Conservation (phyloP, 2,329 filamentous ascomycete species). For the Thelonectria rubi region DNA sequence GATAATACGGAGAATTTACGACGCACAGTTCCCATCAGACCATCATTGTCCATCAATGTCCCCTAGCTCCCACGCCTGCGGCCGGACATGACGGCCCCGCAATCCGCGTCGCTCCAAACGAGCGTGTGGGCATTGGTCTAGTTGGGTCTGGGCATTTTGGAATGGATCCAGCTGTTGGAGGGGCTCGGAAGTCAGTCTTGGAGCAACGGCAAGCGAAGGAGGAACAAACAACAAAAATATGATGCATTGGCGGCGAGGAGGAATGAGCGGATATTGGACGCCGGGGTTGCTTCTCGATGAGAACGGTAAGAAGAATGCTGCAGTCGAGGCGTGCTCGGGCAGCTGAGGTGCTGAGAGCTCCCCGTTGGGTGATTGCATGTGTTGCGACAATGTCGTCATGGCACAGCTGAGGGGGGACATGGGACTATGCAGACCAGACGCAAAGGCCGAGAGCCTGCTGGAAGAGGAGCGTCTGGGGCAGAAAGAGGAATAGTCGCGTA, state of each 20-base stretch:
- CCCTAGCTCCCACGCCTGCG: neutral
- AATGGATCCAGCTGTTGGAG: conserved; percentile 1
- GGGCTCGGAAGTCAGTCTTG: neutral
- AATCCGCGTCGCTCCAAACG: conserved; percentile 16
- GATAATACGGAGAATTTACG: neutral
- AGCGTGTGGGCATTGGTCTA: conserved; percentile 6
- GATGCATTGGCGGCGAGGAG: neutral
- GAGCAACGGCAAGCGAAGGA: conserved; percentile 11
- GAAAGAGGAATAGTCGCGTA: conserved; percentile 19
- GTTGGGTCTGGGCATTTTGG: conserved; percentile 23
- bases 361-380: conserved; percentile 19
- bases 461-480: conserved; percentile 1
- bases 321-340: too few relatives aligned
- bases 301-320: neutral
- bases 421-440: conserved; percentile 14
- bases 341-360: neutral
- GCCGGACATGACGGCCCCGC: conserved; percentile 34
- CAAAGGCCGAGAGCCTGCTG: conserved; percentile 16
- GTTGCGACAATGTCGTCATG: conserved; percentile 41
- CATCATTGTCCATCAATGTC: neutral
- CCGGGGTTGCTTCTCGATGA: neutral
- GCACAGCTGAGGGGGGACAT: conserved; percentile 28
- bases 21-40: neutral
- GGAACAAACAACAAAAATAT: conserved; percentile 3
- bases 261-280: conserved; percentile 1